Base-by-base conservation (phyloP, 768 basidiomycete genomes). In the Agaricus blazei region DNA sequence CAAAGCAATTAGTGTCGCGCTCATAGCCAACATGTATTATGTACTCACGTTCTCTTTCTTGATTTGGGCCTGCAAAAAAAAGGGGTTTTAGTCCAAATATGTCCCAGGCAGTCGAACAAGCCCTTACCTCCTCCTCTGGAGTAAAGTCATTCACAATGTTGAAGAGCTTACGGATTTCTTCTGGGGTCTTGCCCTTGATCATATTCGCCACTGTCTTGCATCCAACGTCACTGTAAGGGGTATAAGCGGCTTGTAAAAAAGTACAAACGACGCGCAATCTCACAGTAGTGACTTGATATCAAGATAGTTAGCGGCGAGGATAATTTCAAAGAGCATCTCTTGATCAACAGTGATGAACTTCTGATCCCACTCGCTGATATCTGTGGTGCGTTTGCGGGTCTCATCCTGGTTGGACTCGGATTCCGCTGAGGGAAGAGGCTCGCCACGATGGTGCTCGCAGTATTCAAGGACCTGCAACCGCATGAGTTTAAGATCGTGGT, bases 151-250 rank as follows among this genome's bases (percentile, higher is more conserved):
- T 94, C 31, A 92, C 90, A 61, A 95, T 94, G 81, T 97, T 96
- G 78, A 94, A 98, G 52, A 98, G 83, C 67, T 98, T 98, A 56
- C 96, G 88, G 63, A 99, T 98, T 75, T 98, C 97, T 71, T 98
- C 97, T 24, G 97, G 97, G 3, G 95, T 96, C 83, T 99, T 99
- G 34, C 97, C 97, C 78, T 99, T 98, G 82, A 99, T 98, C 97
- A 98, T 99, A 81, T 98, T 98, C 12, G 97, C 97, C 4, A 97
- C 95, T 3, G 93, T 97, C 80, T 97, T 96, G 83, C 95, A 97
- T 1, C 95, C 95, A 57, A 97, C 93, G 66, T 97, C 95, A 62
- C 93, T 96, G 61, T 47, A 31, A 46, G n/a, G 14, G 24, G 23
- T 11, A n/a, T 24, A 44, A 31, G 14, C 15, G 50, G 36, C 36